Conservation (phyloP, 2,329 filamentous ascomycete genomes). For the Emergomyces pasteurianus region DNA sequence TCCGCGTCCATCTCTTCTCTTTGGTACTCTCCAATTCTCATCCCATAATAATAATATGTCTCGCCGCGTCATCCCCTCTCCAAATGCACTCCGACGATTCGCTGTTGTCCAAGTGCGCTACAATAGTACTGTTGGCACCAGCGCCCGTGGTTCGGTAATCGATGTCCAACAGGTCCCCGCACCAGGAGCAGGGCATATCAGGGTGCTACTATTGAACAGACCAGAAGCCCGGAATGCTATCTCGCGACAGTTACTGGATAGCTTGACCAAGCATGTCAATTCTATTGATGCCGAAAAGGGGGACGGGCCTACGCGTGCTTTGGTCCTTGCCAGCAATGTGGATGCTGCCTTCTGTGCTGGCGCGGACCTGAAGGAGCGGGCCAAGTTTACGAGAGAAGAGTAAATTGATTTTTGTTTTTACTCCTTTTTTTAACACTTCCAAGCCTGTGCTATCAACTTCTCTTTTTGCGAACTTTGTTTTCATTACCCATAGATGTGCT, state of each 20-base stretch:
- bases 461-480: background rate
- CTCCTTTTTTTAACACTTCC: background rate
- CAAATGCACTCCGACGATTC: slow-evolving; percentile 16
- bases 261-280: slow-evolving; percentile 61
- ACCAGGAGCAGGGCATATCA: slow-evolving; percentile 69
- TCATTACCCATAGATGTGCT: background rate
- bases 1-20: background rate
- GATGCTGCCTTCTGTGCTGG: slow-evolving; percentile 86
- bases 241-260: slow-evolving; percentile 61
- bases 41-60: slow-evolving; percentile 19
- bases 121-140: slow-evolving; percentile 23
- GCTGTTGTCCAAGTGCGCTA: slow-evolving; percentile 15
- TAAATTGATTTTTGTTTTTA: slow-evolving; percentile 33
- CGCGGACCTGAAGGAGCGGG: slow-evolving; percentile 83
- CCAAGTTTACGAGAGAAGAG: slow-evolving; percentile 66
- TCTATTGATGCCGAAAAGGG: slow-evolving; percentile 51
- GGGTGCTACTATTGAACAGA: slow-evolving; percentile 76
- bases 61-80: slow-evolving; percentile 15
- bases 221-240: slow-evolving; percentile 83
- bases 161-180: slow-evolving; percentile 65
- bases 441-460: background rate
- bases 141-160: slow-evolving; percentile 34
- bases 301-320: slow-evolving; percentile 55
- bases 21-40: background rate
- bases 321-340: slow-evolving; percentile 76